These are phyloP conservation scores for Waitea zeae DNA, from an alignment of 1,284 basidiomycete genomes.

Conservation along the genomic window DNA sequence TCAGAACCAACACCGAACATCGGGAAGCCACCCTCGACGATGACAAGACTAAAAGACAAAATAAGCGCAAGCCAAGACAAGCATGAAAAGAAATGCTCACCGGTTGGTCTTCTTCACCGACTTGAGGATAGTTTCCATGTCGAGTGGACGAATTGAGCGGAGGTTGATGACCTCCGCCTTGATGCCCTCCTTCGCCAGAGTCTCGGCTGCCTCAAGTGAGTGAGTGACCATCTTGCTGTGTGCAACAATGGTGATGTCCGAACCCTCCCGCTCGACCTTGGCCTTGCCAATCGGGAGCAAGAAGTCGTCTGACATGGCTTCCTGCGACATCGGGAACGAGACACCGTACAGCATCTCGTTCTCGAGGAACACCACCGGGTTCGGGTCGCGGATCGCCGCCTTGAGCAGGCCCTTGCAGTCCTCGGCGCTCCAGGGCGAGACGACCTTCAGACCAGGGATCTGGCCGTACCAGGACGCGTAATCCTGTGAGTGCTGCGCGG, in stretches of 20 bases:
- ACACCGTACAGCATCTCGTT: conserved; percentile 99
- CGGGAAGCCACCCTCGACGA: conserved; percentile 98
- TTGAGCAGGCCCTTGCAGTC: conserved; percentile 98
- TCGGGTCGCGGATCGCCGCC: conserved; percentile 96
- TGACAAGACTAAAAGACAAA: conserved; percentile 48
- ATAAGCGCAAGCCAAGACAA: conserved; percentile 5
- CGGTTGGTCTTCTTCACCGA: conserved; percentile 98
- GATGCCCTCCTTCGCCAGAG: conserved; percentile 89
- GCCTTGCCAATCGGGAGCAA: conserved; percentile 93
- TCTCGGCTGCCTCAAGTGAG: conserved; percentile 84
- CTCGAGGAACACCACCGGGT: conserved; percentile 96
- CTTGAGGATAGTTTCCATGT: conserved; percentile 90
- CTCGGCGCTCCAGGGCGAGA: conserved; percentile 94
- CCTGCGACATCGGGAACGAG: conserved; percentile 88
- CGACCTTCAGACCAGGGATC: conserved; percentile 93
- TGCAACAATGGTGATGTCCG: conserved; percentile 90
- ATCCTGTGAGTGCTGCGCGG: conserved; percentile 85
- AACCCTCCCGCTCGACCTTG: conserved; percentile 88
- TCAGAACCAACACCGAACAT: conserved; percentile 96
- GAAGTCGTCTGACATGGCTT: conserved; percentile 93
- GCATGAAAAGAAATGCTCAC: conserved; percentile 19
- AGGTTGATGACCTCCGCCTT: conserved; percentile 98
- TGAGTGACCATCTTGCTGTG: conserved; percentile 96
- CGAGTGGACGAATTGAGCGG: conserved; percentile 85
- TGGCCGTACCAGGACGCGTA: conserved; percentile 92